Evolutionary conservation across 1,284 basidiomycete species (phyloP).

Genomic region (Cystobasidium pallidum): DNA sequence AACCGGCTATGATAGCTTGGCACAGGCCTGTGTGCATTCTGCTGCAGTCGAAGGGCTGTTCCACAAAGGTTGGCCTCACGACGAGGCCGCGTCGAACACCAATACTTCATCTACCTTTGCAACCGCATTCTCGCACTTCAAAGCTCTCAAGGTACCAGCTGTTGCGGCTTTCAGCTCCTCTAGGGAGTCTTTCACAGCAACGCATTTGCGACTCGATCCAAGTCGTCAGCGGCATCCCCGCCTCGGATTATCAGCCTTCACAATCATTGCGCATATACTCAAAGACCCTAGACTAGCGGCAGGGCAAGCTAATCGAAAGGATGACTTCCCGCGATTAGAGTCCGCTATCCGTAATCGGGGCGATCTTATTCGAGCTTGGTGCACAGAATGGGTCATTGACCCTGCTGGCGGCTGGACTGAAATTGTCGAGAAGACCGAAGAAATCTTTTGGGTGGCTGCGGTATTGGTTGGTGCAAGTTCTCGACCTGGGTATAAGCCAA

Average conservation of each 20-base stretch:
- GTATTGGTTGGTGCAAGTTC: constrained; percentile 49
- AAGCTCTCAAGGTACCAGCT: constrained; percentile 7
- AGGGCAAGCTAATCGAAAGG: constrained; percentile 45
- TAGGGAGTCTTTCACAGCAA: constrained; percentile 46
- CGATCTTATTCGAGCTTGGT: constrained; percentile 46
- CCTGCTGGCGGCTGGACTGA: constrained; percentile 50
- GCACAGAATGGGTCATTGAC: constrained; percentile 52
- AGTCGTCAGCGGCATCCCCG: constrained; percentile 44
- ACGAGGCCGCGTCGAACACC: constrained; percentile 42
- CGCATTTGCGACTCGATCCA: constrained; percentile 45
- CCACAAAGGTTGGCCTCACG: constrained; percentile 46
- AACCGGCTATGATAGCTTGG: constrained; percentile 32
- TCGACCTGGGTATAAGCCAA: constrained; percentile 50
- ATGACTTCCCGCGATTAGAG: constrained; percentile 48
- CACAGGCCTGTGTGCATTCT: constrained; percentile 48
- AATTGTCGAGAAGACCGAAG: constrained; percentile 51
- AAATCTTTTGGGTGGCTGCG: constrained; percentile 52
- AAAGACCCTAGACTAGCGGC: constrained; percentile 50
- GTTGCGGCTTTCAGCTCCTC: constrained; percentile 30
- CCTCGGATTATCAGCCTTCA: constrained; percentile 50
- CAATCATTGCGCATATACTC: constrained; percentile 50
- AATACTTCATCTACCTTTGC: constrained; percentile 46
- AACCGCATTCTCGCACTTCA: constrained; percentile 18
- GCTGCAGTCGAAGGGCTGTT: constrained; percentile 46
- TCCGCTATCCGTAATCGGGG: constrained; percentile 39